Percentiles rank a stretch among this genome's conserved stretches.
Conservation (phyloP, 164 flowering plant genomes). For the Nymphaea colorata region DNA sequence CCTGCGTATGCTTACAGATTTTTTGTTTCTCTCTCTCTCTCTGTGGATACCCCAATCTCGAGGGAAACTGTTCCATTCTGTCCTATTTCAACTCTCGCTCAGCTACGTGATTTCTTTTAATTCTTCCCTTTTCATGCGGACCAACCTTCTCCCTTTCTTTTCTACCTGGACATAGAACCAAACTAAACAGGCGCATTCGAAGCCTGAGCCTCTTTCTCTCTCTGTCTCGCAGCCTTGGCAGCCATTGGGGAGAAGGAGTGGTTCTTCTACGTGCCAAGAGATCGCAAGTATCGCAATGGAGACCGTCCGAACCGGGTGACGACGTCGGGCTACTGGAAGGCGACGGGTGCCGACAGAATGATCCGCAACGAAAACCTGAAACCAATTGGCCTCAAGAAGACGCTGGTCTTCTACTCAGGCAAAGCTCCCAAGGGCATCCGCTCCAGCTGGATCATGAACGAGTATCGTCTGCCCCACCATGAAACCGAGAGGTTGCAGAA, state of each 20-base stretch:
- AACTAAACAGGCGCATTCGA: no score
- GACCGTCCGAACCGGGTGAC: constrained; percentile 95
- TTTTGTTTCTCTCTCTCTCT: neutral
- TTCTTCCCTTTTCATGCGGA: neutral
- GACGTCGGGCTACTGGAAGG: constrained; percentile 97
- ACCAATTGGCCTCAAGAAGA: constrained; percentile 88
- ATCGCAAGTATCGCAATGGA: constrained; percentile 87
- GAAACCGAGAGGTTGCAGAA: constrained; percentile 73
- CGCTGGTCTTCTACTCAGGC: constrained; percentile 97
- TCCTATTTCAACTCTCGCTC: neutral
- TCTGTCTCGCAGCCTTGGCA: constrained; percentile 50
- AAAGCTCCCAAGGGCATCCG: constrained; percentile 95
- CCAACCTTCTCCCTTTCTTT: no score
- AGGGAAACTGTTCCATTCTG: neutral
- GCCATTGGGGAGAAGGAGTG: constrained; percentile 99
- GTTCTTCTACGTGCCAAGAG: constrained; percentile 96
- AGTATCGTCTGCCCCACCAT: constrained; percentile 86
- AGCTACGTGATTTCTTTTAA: neutral
- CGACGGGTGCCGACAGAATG: constrained; percentile 96
- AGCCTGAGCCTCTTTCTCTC: neutral
- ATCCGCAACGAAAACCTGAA: constrained; percentile 50
- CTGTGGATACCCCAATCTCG: neutral
- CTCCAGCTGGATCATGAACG: constrained; percentile 98
- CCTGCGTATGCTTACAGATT: neutral
- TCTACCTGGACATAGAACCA: no score